Evolutionary conservation across 768 basidiomycete species (phyloP), one percentile per base, ranked within the genome.

Genomic region (Xanthoconium stramineum): DNA sequence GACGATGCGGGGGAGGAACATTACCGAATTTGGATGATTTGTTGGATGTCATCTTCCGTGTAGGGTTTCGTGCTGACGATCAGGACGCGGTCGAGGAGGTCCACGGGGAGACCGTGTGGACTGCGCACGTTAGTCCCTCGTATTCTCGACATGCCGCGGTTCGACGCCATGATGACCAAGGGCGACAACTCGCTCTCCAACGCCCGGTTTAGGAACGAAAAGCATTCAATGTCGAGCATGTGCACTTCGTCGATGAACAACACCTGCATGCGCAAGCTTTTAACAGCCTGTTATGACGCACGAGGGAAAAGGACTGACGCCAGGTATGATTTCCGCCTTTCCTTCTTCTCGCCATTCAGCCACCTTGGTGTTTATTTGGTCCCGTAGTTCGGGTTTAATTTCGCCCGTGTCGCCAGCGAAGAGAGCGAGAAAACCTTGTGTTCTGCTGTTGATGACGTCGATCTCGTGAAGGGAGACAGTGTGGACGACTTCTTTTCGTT

Each of bases 201-300:
- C 3, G 96, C 96, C 35, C 96, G 85, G 71, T 99, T 99, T 57
- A 99, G 79, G 81, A 95, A 99, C 8, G 95, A 97, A 79, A 98
- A 98, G 69, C 96, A 98, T 71, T 98, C 96, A 59, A 99, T 98
- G 72, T 99, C 96, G 61, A 99, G 86, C 96, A 99, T 99, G 79
- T 98, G 96, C 13, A 98, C 96, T 75, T 98, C 96, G 73, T 98
- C 96, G 64, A 98, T 97, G 78, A 98, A 98, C 13, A 97, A 78
- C n/a, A 97, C 92, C 92, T 95, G 64, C 8, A 24, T 13, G 39
- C 8, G 17, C 10, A 28, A 28, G 3, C 3, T 0, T 17, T 53
- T n/a, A 52, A 33, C 33, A 38, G 12, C 47, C 19, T 12, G 53
- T 19, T 4, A 30, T 3, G 15, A 35, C 2, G 17, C 3, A 12